Evolutionary conservation across 352 stramenopile genomes (phyloP), one percentile per base, ranked within the genome.

Genomic region (Phytophthora capsici): DNA sequence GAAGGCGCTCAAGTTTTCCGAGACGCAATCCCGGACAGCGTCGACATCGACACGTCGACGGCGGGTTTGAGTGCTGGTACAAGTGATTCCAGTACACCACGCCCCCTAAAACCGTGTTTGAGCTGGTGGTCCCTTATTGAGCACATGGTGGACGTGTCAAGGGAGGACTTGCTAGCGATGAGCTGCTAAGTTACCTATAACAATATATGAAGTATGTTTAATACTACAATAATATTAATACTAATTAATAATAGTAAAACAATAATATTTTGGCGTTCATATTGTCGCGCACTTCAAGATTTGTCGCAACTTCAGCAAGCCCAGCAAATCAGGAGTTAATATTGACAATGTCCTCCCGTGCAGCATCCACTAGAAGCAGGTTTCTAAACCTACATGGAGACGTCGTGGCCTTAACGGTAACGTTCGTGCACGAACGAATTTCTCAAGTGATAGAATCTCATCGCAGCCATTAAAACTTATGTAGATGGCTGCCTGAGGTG

Each of bases 111-210:
- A 22, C 41, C 19, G 14, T 46, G 14, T 20, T 40, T 44, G 30
- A 61, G 30, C 23, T 66, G 58, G 58, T 66, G 49, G 58, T 48
- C 50, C 49, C 34, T 55, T 19, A 45, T 62, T 17, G 59, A 67
- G 25, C 41, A 40, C 22, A 45, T 66, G 23, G 32, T 19, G 48
- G 58, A 55, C 41, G 23, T 55, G 30, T 50, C 58, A 14, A 30
- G 13, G 34, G 49, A 66, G 14, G 58, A 61, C 10, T 41, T 66
- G 30, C 13, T 60, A 28, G 32, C 17, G 23, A 34, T 55, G 58
- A 17, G 30, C n/a, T 58, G 57, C 47, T 65, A 45, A 38, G 48
- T 12, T n/a, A n/a, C n/a, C n/a, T n/a, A n/a, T n/a, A n/a, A n/a
- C n/a, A n/a, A n/a, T n/a, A n/a, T n/a, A n/a, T n/a, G n/a, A n/a